phyloP scores from a whole-genome alignment of 495 filamentous ascomycete species.

The Pyrenula massariospora region DNA sequence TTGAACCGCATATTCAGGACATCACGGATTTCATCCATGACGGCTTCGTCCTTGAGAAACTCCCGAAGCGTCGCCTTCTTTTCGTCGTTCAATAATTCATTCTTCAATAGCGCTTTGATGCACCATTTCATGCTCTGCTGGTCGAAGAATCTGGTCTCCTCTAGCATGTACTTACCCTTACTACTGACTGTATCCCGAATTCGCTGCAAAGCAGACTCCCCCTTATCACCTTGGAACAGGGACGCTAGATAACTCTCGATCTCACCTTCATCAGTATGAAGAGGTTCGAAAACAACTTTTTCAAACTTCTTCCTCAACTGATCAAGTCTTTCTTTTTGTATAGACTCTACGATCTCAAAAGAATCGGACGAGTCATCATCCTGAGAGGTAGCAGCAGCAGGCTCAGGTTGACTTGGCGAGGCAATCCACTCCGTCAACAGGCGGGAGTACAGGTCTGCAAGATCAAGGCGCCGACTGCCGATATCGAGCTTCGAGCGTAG shows the following conservation, averaged over 20 bases:
- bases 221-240: constrained; percentile 25
- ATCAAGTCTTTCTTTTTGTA: constrained; percentile 16
- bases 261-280: constrained; percentile 23
- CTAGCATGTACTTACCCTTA: background rate
- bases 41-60: constrained; percentile 33
- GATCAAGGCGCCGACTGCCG: constrained; percentile 38
- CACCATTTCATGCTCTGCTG: constrained; percentile 20
- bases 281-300: constrained; percentile 34
- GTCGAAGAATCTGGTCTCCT: constrained; percentile 22
- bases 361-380: constrained; percentile 6
- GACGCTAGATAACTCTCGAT: constrained; percentile 31
- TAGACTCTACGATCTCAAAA: constrained; percentile 12
- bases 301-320: constrained; percentile 34
- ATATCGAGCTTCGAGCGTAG: constrained; percentile 28
- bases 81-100: constrained; percentile 42
- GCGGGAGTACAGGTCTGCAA: constrained; percentile 43
- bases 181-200: constrained; percentile 10
- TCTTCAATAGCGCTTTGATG: constrained; percentile 35
- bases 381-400: background rate
- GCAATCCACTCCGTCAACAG: constrained; percentile 47
- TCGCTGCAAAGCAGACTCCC: constrained; percentile 13
- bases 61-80: constrained; percentile 39
- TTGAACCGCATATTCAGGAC: constrained; percentile 49
- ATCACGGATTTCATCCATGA: constrained; percentile 43
- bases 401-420: constrained; percentile 10